Evolutionary conservation across 805 yeast genomes (phyloP).

Genomic region (Alloascoidea hylecoeti): DNA sequence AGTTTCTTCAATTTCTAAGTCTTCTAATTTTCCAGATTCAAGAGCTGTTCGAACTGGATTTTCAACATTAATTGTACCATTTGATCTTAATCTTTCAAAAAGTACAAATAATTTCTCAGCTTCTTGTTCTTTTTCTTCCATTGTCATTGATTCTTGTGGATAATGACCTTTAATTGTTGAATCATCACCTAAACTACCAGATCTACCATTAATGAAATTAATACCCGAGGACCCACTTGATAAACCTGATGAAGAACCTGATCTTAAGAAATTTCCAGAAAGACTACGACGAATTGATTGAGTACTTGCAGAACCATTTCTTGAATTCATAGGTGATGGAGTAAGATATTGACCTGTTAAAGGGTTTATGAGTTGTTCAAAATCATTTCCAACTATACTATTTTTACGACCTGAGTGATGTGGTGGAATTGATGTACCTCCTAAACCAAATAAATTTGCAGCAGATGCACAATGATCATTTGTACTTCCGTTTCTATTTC

Average conservation of each 20-base stretch:
- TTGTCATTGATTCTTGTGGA: slow-evolving; percentile 16
- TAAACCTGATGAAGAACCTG: background rate
- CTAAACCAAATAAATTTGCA: background rate
- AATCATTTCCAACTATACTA: slow-evolving; percentile 1
- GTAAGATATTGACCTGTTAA: slow-evolving; percentile 14
- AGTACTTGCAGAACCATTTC: background rate
- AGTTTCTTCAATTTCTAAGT: background rate
- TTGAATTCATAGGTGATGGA: background rate
- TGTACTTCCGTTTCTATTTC: no score
- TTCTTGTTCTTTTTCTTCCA: slow-evolving; percentile 27
- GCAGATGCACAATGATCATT: background rate
- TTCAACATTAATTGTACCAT: slow-evolving; percentile 21
- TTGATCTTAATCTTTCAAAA: slow-evolving; percentile 25
- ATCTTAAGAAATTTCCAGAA: slow-evolving; percentile 1
- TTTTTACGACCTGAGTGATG: no score
- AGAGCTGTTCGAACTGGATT: slow-evolving; percentile 24
- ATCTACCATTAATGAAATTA: background rate
- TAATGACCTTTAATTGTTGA: background rate
- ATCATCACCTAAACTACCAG: background rate
- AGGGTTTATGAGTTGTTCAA: slow-evolving; percentile 8
- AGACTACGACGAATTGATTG: slow-evolving; percentile 4
- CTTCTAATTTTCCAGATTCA: background rate
- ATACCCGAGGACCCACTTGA: background rate
- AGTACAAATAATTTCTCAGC: slow-evolving; percentile 27
- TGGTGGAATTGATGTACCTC: no score